Conservation (phyloP, 441 rosid species). For the Mallotus repandus region DNA sequence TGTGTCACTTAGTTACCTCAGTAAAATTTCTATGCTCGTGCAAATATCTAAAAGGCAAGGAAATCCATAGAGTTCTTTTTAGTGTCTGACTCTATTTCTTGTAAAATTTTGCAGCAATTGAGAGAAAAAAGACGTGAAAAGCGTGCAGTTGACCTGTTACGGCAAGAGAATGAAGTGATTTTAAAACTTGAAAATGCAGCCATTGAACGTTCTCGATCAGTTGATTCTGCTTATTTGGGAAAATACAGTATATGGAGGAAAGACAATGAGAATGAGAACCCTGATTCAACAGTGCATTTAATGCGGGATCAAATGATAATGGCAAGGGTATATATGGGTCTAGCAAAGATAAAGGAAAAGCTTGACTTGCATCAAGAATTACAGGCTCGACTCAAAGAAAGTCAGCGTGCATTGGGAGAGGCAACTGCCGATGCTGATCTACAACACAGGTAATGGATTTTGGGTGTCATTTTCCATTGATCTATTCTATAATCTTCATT, state of each 20-base stretch:
- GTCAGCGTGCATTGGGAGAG: constrained; percentile 78
- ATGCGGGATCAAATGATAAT: constrained; percentile 93
- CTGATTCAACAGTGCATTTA: constrained; percentile 83
- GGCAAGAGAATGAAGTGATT: constrained; percentile 63
- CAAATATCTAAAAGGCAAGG: constrained; percentile 4
- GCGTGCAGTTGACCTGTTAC: constrained; percentile 71
- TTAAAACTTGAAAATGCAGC: constrained; percentile 91
- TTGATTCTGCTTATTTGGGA: constrained; percentile 91
- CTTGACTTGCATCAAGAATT: constrained; percentile 65
- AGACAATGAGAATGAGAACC: constrained; percentile 85
- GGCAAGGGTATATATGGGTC: constrained; percentile 82
- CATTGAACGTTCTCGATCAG: constrained; percentile 89
- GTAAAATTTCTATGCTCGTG: background rate
- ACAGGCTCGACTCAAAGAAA: constrained; percentile 73
- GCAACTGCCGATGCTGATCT: constrained; percentile 77
- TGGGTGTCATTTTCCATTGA: constrained; percentile 14
- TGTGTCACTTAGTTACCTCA: constrained; percentile 3
- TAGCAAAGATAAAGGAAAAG: constrained; percentile 76
- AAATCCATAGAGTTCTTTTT: constrained; percentile 8
- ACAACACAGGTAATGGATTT: constrained; percentile 54
- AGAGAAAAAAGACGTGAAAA: constrained; percentile 80
- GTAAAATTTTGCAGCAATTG: constrained; percentile 62
- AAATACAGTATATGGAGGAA: constrained; percentile 93
- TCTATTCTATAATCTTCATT: constrained; percentile 11
- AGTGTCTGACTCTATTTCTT: background rate